Percentiles rank a stretch among this genome's conserved stretches.
Evolutionary conservation across 2,329 filamentous ascomycete genomes (phyloP).

Genomic region (Acarospora socialis): DNA sequence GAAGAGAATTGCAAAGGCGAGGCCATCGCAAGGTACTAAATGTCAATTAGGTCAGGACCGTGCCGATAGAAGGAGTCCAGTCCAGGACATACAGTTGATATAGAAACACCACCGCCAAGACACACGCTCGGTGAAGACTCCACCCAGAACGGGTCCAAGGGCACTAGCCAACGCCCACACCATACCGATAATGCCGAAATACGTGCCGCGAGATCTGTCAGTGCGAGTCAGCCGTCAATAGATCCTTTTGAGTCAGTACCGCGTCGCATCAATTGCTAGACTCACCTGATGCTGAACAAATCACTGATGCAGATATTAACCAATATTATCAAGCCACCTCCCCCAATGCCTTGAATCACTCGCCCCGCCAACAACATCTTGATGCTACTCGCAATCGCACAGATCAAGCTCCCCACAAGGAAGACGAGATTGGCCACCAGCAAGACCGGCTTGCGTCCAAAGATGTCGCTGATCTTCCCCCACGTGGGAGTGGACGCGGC

Average conservation of each 20-base stretch:
- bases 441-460: conserved; percentile 49
- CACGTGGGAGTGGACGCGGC: conserved; percentile 40
- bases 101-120: conserved; percentile 49
- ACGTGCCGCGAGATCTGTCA: conserved; percentile 39
- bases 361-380: conserved; percentile 48
- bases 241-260: background rate
- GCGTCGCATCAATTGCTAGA: background rate
- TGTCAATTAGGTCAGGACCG: background rate
- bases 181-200: conserved; percentile 47
- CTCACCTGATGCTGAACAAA: conserved; percentile 44
- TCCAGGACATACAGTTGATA: conserved; percentile 36
- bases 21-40: conserved; percentile 42
- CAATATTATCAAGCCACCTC: conserved; percentile 48
- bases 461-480: conserved; percentile 54
- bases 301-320: conserved; percentile 51
- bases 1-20: conserved; percentile 43
- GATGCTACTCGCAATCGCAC: conserved; percentile 42
- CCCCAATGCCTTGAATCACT: conserved; percentile 49
- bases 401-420: conserved; percentile 47
- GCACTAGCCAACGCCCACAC: conserved; percentile 48
- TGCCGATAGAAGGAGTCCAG: no score
- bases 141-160: conserved; percentile 47
- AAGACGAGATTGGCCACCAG: conserved; percentile 47
- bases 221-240: conserved; percentile 1
- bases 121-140: conserved; percentile 44